phyloP scores from a whole-genome alignment of 257 asterid species.

The Pogostemon cablin region DNA sequence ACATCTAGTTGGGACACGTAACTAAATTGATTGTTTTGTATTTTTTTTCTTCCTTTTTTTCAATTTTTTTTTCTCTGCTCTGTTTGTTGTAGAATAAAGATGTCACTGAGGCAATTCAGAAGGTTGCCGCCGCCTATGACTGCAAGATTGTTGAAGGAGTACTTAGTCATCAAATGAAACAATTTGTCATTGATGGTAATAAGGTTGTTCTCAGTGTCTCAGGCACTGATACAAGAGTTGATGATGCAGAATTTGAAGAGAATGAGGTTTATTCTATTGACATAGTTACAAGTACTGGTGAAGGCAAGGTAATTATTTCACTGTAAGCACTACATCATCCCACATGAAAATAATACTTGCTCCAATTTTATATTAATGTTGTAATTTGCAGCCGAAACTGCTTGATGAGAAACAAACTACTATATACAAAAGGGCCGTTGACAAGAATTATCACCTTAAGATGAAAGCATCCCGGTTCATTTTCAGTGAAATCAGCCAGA shows the following conservation, averaged over 20 bases:
- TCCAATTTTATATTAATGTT: conserved; percentile 8
- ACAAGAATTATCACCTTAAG: conserved; percentile 79
- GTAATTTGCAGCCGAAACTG: conserved; percentile 60
- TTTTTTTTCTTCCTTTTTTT: conserved; percentile 4
- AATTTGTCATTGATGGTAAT: conserved; percentile 91
- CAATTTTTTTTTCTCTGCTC: neutral
- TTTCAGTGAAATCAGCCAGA: conserved; percentile 89
- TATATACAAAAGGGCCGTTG: conserved; percentile 90
- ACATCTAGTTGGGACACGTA: conserved; percentile 2
- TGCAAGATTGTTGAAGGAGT: conserved; percentile 97
- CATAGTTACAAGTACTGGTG: conserved; percentile 92
- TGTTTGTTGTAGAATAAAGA: conserved; percentile 61
- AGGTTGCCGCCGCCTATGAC: conserved; percentile 94
- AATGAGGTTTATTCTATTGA: conserved; percentile 87
- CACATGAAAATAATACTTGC: neutral
- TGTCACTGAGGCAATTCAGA: conserved; percentile 79
- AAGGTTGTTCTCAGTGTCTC: conserved; percentile 80
- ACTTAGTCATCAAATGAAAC: conserved; percentile 93
- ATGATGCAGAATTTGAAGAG: conserved; percentile 94
- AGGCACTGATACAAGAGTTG: conserved; percentile 82
- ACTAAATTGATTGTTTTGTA: neutral
- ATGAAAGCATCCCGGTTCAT: conserved; percentile 94
- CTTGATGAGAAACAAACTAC: conserved; percentile 97
- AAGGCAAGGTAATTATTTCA: conserved; percentile 70
- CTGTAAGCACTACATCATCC: neutral